phyloP scores from a whole-genome alignment of 2,329 filamentous ascomycete species.

The Neonectria faginata region DNA sequence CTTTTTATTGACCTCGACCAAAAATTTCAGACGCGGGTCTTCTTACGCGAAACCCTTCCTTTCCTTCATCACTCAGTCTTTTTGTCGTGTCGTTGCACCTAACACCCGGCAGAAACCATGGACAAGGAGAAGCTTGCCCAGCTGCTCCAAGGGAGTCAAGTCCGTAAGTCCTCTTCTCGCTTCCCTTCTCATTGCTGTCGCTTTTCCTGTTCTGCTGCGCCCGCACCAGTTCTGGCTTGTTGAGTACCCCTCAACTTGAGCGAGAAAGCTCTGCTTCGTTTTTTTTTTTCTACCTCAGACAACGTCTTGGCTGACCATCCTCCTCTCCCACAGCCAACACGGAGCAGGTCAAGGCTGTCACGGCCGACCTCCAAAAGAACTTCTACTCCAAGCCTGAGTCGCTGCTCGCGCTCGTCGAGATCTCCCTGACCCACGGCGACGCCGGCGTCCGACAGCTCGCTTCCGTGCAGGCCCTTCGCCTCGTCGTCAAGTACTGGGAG shows the following conservation, averaged over 20 bases:
- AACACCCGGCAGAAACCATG: slow-evolving; percentile 49
- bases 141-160: slow-evolving; percentile 87
- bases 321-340: slow-evolving; percentile 76
- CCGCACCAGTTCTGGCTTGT: background rate
- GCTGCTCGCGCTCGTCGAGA: slow-evolving; percentile 86
- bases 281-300: slow-evolving; percentile 18
- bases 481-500: slow-evolving; percentile 89
- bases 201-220: slow-evolving; percentile 19
- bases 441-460: slow-evolving; percentile 86
- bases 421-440: slow-evolving; percentile 82
- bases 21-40: slow-evolving; percentile 29
- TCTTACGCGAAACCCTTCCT: slow-evolving; percentile 18
- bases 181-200: background rate
- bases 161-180: slow-evolving; percentile 71
- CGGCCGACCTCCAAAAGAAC: slow-evolving; percentile 88
- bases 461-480: slow-evolving; percentile 86
- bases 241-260: slow-evolving; percentile 2
- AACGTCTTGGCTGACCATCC: slow-evolving; percentile 30
- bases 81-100: slow-evolving; percentile 40
- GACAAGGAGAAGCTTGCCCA: slow-evolving; percentile 80
- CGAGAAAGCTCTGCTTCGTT: background rate
- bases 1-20: slow-evolving; percentile 8
- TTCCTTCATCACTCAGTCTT: slow-evolving; percentile 29
- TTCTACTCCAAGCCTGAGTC: slow-evolving; percentile 90
- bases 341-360: slow-evolving; percentile 88